Evolutionary conservation across 2,329 filamentous ascomycete genomes (phyloP), one percentile per base, ranked within the genome.

Genomic region (Chrysosporium queenslandicum): DNA sequence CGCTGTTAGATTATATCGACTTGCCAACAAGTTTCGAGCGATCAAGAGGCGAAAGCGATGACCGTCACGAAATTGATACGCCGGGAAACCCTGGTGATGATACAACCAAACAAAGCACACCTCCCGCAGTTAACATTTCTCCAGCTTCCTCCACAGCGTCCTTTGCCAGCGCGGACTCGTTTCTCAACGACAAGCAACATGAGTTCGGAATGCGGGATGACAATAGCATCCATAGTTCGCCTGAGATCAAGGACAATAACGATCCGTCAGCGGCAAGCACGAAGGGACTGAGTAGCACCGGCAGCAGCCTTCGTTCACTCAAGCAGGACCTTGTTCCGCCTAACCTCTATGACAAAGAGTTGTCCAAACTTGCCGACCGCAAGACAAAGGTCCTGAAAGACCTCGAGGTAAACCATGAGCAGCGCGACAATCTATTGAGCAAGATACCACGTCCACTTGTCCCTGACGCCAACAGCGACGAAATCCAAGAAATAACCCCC

Each of bases 331-430:
- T 25, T 3, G 21, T 46, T 5, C 42, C 36, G 30, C 2, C 50
- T 12, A 46, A 53, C 12, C 2, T 16, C 16, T 46, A 36, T 45
- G 40, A 50, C 16, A 55, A 50, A 32, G 50, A 53, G 20, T 25
- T 56, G 12, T 25, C 47, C n/a, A 56, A 54, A 43, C 30, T 56
- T 12, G 43, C 29, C 3, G 7, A 4, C n/a, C 52, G 55, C 9
- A 56, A 54, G 32, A 29, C 20, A 4, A 48, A 50, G 34, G 30
- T 50, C 7, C 29, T 54, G 20, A 40, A 49, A 5, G 53, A 56
- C n/a, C 52, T 56, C 14, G 46, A 49, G 8, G 23, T 32, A 7
- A 45, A 29, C n/a, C 42, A 40, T 25, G 39, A 49, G 11, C 42
- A 49, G 23, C 50, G 43, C 12, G 21, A 46, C 20, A 41, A 47